These are phyloP conservation scores for Solanum tarijense DNA, from an alignment of 257 asterid genomes.

Conservation along the genomic window DNA sequence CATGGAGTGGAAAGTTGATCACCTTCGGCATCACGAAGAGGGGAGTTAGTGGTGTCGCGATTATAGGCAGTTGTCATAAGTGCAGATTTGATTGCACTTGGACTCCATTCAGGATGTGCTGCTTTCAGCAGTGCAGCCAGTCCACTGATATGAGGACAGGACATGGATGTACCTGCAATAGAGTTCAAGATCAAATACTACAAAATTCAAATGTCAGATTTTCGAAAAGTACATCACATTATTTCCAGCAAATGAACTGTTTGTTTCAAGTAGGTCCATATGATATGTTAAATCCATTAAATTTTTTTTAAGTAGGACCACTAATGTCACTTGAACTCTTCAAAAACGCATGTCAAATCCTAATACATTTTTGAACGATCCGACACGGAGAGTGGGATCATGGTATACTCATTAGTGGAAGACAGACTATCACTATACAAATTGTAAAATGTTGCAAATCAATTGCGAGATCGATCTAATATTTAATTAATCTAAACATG, in stretches of 20 bases:
- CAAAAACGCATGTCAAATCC: not conserved
- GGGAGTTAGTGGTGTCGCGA: conserved; percentile 19
- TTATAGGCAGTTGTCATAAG: conserved; percentile 46
- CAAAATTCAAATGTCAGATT: not conserved
- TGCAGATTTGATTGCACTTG: conserved; percentile 41
- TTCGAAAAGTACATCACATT: not conserved
- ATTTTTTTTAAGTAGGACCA: not conserved
- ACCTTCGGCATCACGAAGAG: conserved; percentile 32
- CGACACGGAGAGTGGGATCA: not conserved
- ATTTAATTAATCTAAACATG: not conserved
- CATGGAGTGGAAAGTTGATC: conserved; percentile 20
- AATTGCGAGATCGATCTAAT: not conserved
- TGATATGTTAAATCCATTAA: not conserved
- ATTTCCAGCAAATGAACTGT: not conserved
- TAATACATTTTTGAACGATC: not conserved
- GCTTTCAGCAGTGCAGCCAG: conserved; percentile 39
- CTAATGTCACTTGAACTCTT: not conserved
- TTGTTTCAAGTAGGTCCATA: not conserved
- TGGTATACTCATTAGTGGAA: not conserved
- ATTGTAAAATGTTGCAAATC: not conserved
- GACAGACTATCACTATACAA: not conserved
- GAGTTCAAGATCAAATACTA: not conserved
- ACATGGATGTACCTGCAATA: conserved; percentile 40
- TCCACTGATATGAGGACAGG: conserved; percentile 47
- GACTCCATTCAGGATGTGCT: conserved; percentile 41